Conservation (phyloP, 164 flowering plant genomes). For the Santalum album region DNA sequence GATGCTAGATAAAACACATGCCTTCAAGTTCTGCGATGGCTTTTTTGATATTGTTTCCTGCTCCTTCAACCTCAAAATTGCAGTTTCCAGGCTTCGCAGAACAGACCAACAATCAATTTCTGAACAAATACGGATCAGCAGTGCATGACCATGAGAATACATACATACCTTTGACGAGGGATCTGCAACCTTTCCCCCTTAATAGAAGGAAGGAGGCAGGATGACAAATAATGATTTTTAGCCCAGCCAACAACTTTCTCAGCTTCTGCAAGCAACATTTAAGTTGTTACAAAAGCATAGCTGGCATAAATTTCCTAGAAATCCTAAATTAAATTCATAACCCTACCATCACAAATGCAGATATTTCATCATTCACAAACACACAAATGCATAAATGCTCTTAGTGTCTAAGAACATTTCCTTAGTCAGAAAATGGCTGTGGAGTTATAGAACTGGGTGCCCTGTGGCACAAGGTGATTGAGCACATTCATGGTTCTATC, state of each 20-base stretch:
- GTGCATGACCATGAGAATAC: not conserved
- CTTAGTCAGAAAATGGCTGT: no score
- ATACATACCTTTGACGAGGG: conserved; percentile 71
- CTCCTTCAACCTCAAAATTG: conserved; percentile 71
- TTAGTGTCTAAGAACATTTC: no score
- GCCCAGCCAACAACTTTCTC: conserved; percentile 98
- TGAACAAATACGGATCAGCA: not conserved
- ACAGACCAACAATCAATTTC: conserved; percentile 14
- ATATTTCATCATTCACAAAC: no score
- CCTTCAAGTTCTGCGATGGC: conserved; percentile 87
- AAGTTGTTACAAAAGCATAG: no score
- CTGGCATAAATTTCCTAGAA: no score
- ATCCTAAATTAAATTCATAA: no score
- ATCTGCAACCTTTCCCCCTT: conserved; percentile 57
- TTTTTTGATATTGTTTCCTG: conserved; percentile 56
- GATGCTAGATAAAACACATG: conserved; percentile 8
- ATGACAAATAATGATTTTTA: conserved; percentile 71
- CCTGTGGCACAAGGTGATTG: no score
- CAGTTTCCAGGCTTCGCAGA: conserved; percentile 70
- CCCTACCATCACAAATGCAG: no score
- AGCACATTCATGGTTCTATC: no score
- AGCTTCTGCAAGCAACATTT: conserved; percentile 56
- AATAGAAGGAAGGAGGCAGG: conserved; percentile 51
- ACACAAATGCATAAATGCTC: no score
- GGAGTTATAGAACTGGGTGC: no score